Evolutionary conservation across 306 rosid genomes (phyloP), one percentile per base, ranked within the genome.

Genomic region (Purshia tridentata): DNA sequence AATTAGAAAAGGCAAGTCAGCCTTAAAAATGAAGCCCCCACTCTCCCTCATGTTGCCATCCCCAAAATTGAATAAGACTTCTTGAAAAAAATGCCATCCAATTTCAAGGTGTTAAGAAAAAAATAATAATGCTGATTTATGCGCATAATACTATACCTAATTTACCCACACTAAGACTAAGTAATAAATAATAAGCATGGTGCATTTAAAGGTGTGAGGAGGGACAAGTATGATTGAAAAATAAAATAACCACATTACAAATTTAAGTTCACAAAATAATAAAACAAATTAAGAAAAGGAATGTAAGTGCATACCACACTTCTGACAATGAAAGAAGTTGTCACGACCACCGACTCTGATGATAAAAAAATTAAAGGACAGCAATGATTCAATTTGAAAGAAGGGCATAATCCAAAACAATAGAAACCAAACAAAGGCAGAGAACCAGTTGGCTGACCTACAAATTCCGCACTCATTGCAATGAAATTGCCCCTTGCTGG

Each of bases 381-480:
- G 50, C 18, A 23, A 22, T 56, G 39, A 77, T 62, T 41, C 59
- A 52, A 41, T 19, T 40, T 58, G 60, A 63, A 52, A 75, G 40
- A 51, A 47, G 62, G 12, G 23, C 74, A n/a, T 13, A 15, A 65
- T 18, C 20, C 37, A 53, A 59, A 80, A 55, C 69, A 16, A 48
- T 29, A 18, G 46, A 73, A 73, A 42, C 42, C 52, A 71, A 40
- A 37, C 50, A 12, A 59, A 55, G 52, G 68, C n/a, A 58, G 54
- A 16, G 12, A 49, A 71, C 35, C 29, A 59, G 42, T 53, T 6
- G 40, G 45, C 86, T 70, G 29, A 91, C 95, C 97, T 88, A 79
- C 95, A 89, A 81, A 88, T 89, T 59, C 89, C 94, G 41, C 95
- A 84, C n/a, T 86, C 95, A 18, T 84, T 78, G 37, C 97, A 91